A percentile compares a stretch with the other conserved stretches of the same genome.
These are phyloP conservation scores for Ceratobasidium sp. DNA, from an alignment of 1,284 basidiomycete genomes.

Conservation along the genomic window DNA sequence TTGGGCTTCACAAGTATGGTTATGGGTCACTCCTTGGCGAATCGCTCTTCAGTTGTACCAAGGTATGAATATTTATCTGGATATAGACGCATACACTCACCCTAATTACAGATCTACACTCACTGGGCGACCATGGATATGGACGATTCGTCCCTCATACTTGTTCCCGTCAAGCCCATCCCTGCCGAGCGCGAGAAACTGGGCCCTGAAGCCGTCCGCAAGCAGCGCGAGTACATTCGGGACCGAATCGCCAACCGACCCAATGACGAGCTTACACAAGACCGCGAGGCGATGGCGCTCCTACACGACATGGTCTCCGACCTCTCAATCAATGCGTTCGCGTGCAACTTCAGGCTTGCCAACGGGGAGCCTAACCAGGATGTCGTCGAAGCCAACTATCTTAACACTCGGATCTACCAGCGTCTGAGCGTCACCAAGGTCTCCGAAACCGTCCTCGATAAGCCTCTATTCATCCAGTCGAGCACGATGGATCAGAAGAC, in stretches of 20 bases:
- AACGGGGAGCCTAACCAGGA: constrained; percentile 52
- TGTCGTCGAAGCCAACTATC: constrained; percentile 55
- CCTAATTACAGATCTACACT: constrained; percentile 46
- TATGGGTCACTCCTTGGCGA: constrained; percentile 54
- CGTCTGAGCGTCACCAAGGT: constrained; percentile 48
- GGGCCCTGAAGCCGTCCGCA: constrained; percentile 44
- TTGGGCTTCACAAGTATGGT: constrained; percentile 52
- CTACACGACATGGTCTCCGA: constrained; percentile 53
- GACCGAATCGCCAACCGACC: constrained; percentile 48
- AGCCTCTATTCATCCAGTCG: constrained; percentile 51
- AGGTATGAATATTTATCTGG: constrained; percentile 44
- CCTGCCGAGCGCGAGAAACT: constrained; percentile 46
- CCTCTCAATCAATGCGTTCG: constrained; percentile 56
- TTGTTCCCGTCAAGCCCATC: constrained; percentile 52
- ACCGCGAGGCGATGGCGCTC: constrained; percentile 49
- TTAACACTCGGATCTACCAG: constrained; percentile 54
- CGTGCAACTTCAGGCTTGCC: constrained; percentile 54
- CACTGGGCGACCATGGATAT: constrained; percentile 54
- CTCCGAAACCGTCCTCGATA: constrained; percentile 46
- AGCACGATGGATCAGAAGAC: constrained; percentile 49
- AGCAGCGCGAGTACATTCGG: constrained; percentile 53
- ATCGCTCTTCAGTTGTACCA: constrained; percentile 50
- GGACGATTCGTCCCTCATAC: constrained; percentile 47
- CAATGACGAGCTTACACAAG: constrained; percentile 50
- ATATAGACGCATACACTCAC: constrained; percentile 1